Conservation (phyloP, 305 asterid genomes). For the Euphrasia arctica region DNA sequence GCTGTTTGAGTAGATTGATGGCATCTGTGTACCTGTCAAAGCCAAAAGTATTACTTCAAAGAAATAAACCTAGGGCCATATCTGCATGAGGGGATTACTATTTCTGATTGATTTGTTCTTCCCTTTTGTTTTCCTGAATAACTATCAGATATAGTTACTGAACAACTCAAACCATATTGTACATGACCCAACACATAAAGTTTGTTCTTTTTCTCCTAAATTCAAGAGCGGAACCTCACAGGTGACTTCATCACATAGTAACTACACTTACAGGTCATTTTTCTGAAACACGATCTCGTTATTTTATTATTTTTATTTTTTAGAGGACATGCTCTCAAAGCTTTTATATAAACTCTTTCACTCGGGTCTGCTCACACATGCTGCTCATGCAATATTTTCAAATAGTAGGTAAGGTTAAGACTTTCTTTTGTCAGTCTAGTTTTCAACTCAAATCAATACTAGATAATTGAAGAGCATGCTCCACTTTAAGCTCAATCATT, state of each 20-base stretch:
- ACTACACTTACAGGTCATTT: no score
- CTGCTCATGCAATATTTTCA: neutral
- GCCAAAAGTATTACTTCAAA: conserved; percentile 18
- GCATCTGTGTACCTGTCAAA: conserved; percentile 71
- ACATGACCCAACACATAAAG: no score
- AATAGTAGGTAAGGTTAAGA: neutral
- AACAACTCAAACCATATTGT: no score
- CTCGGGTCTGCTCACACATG: neutral
- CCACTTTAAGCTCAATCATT: neutral
- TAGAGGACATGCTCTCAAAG: neutral
- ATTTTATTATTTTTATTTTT: no score
- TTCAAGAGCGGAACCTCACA: no score
- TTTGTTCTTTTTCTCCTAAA: no score
- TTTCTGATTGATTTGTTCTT: neutral
- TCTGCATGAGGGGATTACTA: neutral
- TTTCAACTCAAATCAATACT: no score
- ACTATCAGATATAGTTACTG: no score
- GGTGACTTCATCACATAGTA: no score
- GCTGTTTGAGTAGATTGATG: conserved; percentile 62
- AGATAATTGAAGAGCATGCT: neutral
- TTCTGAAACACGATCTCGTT: neutral
- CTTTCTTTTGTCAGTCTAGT: no score
- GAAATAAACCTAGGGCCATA: neutral
- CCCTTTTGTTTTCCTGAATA: neutral
- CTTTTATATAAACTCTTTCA: neutral